These are phyloP conservation scores for Heliamphora exappendiculata DNA, from an alignment of 148 eudicot species.

Conservation along the genomic window DNA sequence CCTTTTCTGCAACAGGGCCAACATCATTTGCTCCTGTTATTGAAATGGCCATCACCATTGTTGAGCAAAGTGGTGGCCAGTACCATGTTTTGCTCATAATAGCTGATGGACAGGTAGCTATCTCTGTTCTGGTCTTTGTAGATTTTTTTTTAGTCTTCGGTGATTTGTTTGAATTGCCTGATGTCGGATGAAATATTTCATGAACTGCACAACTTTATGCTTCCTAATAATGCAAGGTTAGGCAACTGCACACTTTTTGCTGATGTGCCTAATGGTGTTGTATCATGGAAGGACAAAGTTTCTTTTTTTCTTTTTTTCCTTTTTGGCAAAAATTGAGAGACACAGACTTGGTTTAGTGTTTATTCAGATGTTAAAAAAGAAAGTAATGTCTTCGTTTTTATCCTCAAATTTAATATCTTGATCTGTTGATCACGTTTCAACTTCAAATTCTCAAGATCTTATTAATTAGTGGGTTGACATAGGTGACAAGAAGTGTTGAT, in stretches of 20 bases:
- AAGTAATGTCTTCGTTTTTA: too few species aligned
- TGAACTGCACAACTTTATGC: not conserved
- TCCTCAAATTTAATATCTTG: not conserved
- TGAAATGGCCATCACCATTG: constrained; percentile 56
- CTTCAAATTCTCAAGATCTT: not conserved
- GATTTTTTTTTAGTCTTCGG: not conserved
- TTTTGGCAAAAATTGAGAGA: not conserved
- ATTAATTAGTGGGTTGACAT: not conserved
- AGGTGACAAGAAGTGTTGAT: constrained; percentile 61
- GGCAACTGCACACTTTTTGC: not conserved
- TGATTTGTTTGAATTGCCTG: not conserved
- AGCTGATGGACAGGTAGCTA: constrained; percentile 71
- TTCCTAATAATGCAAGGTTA: not conserved
- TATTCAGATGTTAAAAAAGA: not conserved
- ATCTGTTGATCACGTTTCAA: constrained; percentile 1
- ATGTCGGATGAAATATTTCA: not conserved
- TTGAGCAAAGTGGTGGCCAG: constrained; percentile 53
- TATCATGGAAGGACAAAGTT: not conserved
- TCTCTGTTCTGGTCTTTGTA: not conserved
- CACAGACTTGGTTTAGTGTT: not conserved
- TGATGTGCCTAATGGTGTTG: not conserved
- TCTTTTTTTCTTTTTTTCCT: not conserved
- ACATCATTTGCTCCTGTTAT: constrained; percentile 57
- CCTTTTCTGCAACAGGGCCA: constrained; percentile 34
- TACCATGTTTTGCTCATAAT: constrained; percentile 57